Evolutionary conservation across 179 eudicot genomes (phyloP).

Genomic region (Beta lomatogona): DNA sequence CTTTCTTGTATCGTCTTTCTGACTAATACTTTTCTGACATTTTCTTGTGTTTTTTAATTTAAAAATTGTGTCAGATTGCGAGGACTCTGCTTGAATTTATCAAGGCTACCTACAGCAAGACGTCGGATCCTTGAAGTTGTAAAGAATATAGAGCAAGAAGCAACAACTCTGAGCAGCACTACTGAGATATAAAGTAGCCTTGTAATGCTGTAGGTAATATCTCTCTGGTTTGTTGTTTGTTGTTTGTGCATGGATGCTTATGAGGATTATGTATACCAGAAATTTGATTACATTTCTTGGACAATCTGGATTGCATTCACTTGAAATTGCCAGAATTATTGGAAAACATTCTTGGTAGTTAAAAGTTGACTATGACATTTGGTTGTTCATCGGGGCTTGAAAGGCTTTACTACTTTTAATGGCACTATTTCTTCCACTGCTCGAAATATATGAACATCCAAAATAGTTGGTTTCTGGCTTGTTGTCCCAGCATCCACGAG

Average conservation of each 20-base stretch:
- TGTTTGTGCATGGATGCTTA: neutral
- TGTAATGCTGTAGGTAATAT: neutral
- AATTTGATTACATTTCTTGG: neutral
- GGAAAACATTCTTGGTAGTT: neutral
- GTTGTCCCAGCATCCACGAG: neutral
- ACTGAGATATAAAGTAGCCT: constrained; percentile 1
- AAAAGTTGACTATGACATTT: neutral
- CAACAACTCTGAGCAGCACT: neutral
- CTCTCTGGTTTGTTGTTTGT: neutral
- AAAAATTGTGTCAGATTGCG: constrained; percentile 25
- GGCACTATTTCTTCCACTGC: constrained; percentile 14
- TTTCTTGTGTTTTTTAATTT: neutral
- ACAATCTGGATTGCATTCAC: neutral
- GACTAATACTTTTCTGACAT: neutral
- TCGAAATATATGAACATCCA: constrained; percentile 17
- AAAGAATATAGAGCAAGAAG: constrained; percentile 28
- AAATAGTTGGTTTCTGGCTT: neutral
- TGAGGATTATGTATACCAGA: neutral
- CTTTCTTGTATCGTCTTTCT: neutral
- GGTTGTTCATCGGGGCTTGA: neutral
- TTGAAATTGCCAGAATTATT: neutral
- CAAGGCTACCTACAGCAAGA: constrained; percentile 30
- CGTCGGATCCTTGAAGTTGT: constrained; percentile 28
- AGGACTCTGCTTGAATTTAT: constrained; percentile 30
- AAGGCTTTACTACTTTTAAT: neutral